phyloP scores from a whole-genome alignment of 2,329 filamentous ascomycete species.

The Curvularia spicifera region DNA sequence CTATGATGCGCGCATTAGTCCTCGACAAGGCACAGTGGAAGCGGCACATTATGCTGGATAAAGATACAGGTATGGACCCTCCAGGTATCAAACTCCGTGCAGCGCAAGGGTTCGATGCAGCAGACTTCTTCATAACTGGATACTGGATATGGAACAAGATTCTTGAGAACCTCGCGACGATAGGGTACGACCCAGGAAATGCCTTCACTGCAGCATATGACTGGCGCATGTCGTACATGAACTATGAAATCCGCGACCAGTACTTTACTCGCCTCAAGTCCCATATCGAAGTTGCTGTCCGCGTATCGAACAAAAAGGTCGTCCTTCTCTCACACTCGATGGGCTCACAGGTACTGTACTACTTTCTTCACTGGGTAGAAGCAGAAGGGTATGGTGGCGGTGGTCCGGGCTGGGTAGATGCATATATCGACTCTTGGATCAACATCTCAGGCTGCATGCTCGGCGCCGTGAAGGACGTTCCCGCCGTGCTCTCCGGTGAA shows the following conservation, averaged over 20 bases:
- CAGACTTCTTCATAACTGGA: slow-evolving; percentile 86
- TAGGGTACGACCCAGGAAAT: slow-evolving; percentile 90
- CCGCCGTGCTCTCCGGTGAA: slow-evolving; percentile 90
- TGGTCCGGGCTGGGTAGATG: slow-evolving; percentile 87
- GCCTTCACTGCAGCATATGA: slow-evolving; percentile 77
- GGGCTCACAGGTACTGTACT: slow-evolving; percentile 94
- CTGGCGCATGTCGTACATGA: slow-evolving; percentile 89
- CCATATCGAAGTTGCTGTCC: slow-evolving; percentile 83
- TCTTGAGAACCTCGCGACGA: slow-evolving; percentile 91
- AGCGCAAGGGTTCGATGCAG: slow-evolving; percentile 95
- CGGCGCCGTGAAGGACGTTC: slow-evolving; percentile 87
- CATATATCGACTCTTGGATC: slow-evolving; percentile 91
- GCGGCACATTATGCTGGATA: slow-evolving; percentile 95
- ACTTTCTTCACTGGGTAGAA: slow-evolving; percentile 83
- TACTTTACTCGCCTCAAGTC: slow-evolving; percentile 92
- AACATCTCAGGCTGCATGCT: slow-evolving; percentile 99
- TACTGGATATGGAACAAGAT: slow-evolving; percentile 99
- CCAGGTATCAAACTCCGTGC: slow-evolving; percentile 88
- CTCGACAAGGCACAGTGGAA: slow-evolving; percentile 96
- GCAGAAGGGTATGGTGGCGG: slow-evolving; percentile 77
- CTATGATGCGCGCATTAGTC: slow-evolving; percentile 95
- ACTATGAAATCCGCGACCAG: slow-evolving; percentile 87
- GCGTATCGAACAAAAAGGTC: slow-evolving; percentile 77
- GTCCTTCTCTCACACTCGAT: slow-evolving; percentile 94
- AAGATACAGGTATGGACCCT: slow-evolving; percentile 87